Conservation (phyloP, 176 grass and related monocot species). For the Rhynchospora pubera region DNA sequence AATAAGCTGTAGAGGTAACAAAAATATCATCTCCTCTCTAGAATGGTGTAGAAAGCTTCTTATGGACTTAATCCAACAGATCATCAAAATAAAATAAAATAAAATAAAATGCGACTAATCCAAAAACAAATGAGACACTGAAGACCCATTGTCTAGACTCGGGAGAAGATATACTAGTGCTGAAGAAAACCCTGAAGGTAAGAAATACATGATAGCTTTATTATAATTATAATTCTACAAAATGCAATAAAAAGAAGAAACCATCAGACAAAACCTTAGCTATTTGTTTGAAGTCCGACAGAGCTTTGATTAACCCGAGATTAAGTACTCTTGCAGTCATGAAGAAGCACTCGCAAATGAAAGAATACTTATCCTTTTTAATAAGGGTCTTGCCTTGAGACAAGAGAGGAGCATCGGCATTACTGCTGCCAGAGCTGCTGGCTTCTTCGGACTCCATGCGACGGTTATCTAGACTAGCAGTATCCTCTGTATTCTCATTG, state of each 20-base stretch:
- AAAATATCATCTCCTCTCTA: neutral
- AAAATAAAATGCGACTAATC: neutral
- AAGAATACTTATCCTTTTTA: constrained; percentile 82
- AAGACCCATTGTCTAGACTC: neutral
- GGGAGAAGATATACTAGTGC: neutral
- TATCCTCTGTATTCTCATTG: constrained; percentile 38
- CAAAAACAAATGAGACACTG: neutral
- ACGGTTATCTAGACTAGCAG: constrained; percentile 33
- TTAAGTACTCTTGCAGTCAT: constrained; percentile 94
- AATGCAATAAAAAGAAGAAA: constrained; percentile 11
- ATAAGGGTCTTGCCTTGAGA: constrained; percentile 29
- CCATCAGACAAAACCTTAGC: constrained; percentile 51
- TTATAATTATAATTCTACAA: neutral
- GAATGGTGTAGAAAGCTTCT: neutral
- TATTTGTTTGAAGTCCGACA: constrained; percentile 86
- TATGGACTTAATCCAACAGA: neutral
- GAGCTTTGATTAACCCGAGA: constrained; percentile 83
- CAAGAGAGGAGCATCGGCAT: constrained; percentile 15
- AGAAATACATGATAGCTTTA: neutral
- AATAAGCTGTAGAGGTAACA: neutral
- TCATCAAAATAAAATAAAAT: neutral
- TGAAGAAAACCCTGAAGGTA: neutral
- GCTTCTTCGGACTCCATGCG: constrained; percentile 49
- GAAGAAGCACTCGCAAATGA: constrained; percentile 97
- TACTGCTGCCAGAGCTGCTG: constrained; percentile 56